phyloP scores from a whole-genome alignment of 345 rosid species.

The Bruguiera gymnorhiza region DNA sequence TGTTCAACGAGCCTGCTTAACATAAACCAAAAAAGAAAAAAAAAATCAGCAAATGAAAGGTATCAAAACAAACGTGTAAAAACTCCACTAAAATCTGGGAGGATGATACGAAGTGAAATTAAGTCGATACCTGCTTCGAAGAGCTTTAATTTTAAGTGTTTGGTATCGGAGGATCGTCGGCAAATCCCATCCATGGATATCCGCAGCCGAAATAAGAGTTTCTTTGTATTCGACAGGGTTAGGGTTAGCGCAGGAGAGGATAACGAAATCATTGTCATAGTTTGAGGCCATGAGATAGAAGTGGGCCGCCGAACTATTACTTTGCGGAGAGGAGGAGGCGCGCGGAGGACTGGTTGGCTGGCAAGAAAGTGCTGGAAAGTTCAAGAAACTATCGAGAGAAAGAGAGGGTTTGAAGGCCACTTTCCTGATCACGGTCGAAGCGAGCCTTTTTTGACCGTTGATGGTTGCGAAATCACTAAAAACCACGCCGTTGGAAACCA shows the following conservation, averaged over 20 bases:
- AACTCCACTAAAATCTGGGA: neutral
- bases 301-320: neutral
- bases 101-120: neutral
- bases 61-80: neutral
- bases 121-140: constrained; percentile 41
- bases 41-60: neutral
- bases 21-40: neutral
- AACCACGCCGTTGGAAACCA: too few species aligned
- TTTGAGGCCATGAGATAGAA: constrained; percentile 36
- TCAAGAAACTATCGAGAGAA: neutral
- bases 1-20: constrained; percentile 46
- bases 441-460: too few species aligned
- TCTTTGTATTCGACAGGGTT: constrained; percentile 21
- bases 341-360: neutral
- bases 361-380: neutral
- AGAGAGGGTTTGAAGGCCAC: neutral
- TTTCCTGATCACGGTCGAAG: neutral
- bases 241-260: constrained; percentile 34
- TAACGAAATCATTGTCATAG: constrained; percentile 35
- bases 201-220: constrained; percentile 41
- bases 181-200: constrained; percentile 44
- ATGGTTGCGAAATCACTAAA: too few species aligned
- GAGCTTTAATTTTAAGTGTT: constrained; percentile 42
- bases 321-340: neutral
- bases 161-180: constrained; percentile 36